These are phyloP conservation scores for Paxillus ammoniavirescens DNA, from an alignment of 768 basidiomycete species.

Conservation along the genomic window DNA sequence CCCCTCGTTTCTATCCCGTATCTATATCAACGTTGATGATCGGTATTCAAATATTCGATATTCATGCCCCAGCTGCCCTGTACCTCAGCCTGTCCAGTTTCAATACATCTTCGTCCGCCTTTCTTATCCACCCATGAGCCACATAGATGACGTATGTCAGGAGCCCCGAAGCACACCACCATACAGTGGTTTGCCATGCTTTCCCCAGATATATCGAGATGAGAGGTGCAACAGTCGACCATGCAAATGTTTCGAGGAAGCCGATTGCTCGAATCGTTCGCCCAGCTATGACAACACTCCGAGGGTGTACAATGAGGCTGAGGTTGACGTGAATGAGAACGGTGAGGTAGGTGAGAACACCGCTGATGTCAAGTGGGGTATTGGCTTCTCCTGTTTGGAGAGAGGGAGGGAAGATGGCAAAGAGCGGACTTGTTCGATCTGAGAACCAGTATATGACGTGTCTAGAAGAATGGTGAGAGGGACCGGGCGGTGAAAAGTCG, in stretches of 20 bases:
- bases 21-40: not conserved
- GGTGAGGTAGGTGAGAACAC: slow-evolving; percentile 46
- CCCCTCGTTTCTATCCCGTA: not conserved
- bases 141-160: slow-evolving; percentile 47
- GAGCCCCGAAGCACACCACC: slow-evolving; percentile 49
- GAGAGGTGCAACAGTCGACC: slow-evolving; percentile 48
- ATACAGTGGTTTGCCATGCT: slow-evolving; percentile 52
- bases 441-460: slow-evolving; percentile 48
- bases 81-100: slow-evolving; percentile 57
- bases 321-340: slow-evolving; percentile 53
- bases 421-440: slow-evolving; percentile 46
- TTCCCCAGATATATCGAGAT: slow-evolving; percentile 46
- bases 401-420: slow-evolving; percentile 40
- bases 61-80: slow-evolving; percentile 51
- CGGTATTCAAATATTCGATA: too few species aligned
- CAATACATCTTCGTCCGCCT: slow-evolving; percentile 45
- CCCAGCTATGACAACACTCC: slow-evolving; percentile 26
- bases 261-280: slow-evolving; percentile 31
- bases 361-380: slow-evolving; percentile 43
- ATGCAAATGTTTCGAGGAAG: slow-evolving; percentile 30
- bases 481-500: not conserved
- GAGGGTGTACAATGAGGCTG: slow-evolving; percentile 40
- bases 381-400: slow-evolving; percentile 7
- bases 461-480: slow-evolving; percentile 30
- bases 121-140: slow-evolving; percentile 43